These are phyloP conservation scores for Sugiyamaella valdiviana DNA, from an alignment of 805 yeast genomes.

Conservation along the genomic window DNA sequence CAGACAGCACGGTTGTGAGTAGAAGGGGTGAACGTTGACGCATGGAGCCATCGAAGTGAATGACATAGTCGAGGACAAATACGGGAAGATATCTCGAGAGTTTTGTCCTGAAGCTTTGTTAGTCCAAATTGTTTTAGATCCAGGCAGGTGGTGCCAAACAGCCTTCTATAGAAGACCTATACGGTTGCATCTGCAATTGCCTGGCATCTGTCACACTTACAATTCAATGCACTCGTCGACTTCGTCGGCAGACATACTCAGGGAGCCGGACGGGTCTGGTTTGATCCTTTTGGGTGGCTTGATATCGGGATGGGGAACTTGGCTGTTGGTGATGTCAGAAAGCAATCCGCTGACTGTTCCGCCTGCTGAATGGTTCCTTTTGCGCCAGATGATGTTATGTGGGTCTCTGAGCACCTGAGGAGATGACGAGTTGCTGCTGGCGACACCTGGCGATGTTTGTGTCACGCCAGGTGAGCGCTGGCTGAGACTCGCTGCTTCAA, in stretches of 20 bases:
- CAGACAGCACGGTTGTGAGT: slow-evolving; percentile 17
- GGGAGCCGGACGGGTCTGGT: slow-evolving; percentile 1
- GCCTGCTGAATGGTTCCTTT: background rate
- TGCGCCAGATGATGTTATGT: background rate
- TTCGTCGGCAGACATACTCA: background rate
- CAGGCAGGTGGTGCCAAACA: background rate
- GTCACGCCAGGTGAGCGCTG: background rate
- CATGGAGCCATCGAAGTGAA: slow-evolving; percentile 11
- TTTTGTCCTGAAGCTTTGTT: slow-evolving; percentile 11
- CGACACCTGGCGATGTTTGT: background rate
- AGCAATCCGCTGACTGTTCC: slow-evolving; percentile 5
- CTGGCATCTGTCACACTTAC: no score
- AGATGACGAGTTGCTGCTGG: background rate
- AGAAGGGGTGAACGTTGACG: slow-evolving; percentile 14
- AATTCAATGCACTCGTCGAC: slow-evolving; percentile 15
- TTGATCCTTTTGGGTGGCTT: background rate
- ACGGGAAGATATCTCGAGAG: slow-evolving; percentile 20
- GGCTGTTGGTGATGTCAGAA: slow-evolving; percentile 2
- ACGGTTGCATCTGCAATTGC: no score
- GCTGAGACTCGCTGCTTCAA: background rate
- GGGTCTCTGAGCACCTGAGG: background rate
- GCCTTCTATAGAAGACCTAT: no score
- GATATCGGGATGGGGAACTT: background rate
- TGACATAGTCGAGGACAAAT: slow-evolving; percentile 17
- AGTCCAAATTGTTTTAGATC: background rate